Percentiles rank a stretch among this genome's conserved stretches.
These are phyloP conservation scores for Sporisorium scitamineum DNA, from an alignment of 1,284 basidiomycete species.

Conservation along the genomic window DNA sequence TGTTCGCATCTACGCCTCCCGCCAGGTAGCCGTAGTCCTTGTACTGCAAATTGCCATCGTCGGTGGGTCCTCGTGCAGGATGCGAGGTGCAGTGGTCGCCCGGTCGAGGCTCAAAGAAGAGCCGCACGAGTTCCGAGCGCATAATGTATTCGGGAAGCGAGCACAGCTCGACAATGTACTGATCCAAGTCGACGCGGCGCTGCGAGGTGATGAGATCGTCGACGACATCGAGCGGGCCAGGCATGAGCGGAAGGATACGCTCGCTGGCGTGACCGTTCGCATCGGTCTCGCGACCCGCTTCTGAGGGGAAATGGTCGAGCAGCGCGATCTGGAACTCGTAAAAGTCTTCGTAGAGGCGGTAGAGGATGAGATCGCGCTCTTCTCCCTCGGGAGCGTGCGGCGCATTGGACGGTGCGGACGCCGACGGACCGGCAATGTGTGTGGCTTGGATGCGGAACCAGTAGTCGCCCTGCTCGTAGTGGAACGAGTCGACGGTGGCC, in stretches of 20 bases:
- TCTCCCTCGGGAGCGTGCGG: constrained; percentile 58
- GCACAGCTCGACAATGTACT: constrained; percentile 86
- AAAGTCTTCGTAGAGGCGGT: constrained; percentile 97
- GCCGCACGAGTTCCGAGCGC: constrained; percentile 82
- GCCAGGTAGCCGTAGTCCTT: constrained; percentile 47
- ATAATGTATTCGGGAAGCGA: constrained; percentile 81
- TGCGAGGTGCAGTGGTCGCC: constrained; percentile 76
- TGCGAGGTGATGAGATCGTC: constrained; percentile 87
- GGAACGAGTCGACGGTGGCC: constrained; percentile 94
- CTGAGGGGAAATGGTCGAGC: constrained; percentile 45
- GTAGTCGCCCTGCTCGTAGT: constrained; percentile 93
- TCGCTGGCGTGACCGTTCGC: constrained; percentile 71
- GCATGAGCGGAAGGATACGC: constrained; percentile 93
- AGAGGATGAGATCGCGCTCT: constrained; percentile 83
- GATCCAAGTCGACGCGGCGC: constrained; percentile 85
- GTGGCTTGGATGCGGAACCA: constrained; percentile 95
- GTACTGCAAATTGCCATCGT: constrained; percentile 31
- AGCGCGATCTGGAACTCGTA: constrained; percentile 95
- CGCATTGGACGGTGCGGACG: constrained; percentile 37
- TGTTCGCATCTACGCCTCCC: constrained; percentile 16
- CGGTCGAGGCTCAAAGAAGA: constrained; percentile 86
- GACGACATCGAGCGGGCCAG: constrained; percentile 84
- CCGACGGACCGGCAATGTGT: constrained; percentile 71
- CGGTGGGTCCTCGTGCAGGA: constrained; percentile 27
- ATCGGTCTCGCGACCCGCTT: constrained; percentile 48